A percentile compares a stretch with the other conserved stretches of the same genome.
These are phyloP conservation scores for Darksidea phi DNA, from an alignment of 495 filamentous ascomycete genomes.

Conservation along the genomic window DNA sequence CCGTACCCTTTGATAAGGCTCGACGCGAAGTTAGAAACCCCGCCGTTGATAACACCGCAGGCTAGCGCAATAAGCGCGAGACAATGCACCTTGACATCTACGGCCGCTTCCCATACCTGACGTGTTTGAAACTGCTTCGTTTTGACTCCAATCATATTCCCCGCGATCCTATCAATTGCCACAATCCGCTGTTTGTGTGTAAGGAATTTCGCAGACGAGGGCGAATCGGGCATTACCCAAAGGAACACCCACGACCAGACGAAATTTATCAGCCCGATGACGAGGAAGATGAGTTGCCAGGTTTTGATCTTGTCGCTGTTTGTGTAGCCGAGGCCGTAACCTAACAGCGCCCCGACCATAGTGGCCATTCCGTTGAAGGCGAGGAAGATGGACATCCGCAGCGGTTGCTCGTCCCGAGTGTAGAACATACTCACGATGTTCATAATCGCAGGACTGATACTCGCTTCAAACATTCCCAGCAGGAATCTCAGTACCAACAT, in stretches of 20 bases:
- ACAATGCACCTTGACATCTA: slow-evolving; percentile 63
- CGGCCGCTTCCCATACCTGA: slow-evolving; percentile 58
- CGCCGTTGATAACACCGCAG: slow-evolving; percentile 55
- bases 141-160: slow-evolving; percentile 38
- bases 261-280: slow-evolving; percentile 53
- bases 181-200: slow-evolving; percentile 34
- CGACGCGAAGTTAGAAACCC: slow-evolving; percentile 61
- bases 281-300: slow-evolving; percentile 37
- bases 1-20: slow-evolving; percentile 64
- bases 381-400: slow-evolving; percentile 45
- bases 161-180: slow-evolving; percentile 30
- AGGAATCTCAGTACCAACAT: slow-evolving; percentile 57
- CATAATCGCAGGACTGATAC: slow-evolving; percentile 41
- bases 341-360: slow-evolving; percentile 49
- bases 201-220: slow-evolving; percentile 48
- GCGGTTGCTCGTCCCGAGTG: slow-evolving; percentile 57
- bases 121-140: slow-evolving; percentile 33
- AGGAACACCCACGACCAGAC: slow-evolving; percentile 44
- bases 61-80: slow-evolving; percentile 61
- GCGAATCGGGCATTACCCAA: slow-evolving; percentile 49
- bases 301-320: slow-evolving; percentile 27
- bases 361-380: slow-evolving; percentile 37
- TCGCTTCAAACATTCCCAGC: slow-evolving; percentile 58
- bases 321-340: slow-evolving; percentile 51
- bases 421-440: slow-evolving; percentile 51